Evolutionary conservation across 2,329 filamentous ascomycete species (phyloP), one percentile per base, ranked within the genome.

Genomic region (Talaromyces verruculosus): DNA sequence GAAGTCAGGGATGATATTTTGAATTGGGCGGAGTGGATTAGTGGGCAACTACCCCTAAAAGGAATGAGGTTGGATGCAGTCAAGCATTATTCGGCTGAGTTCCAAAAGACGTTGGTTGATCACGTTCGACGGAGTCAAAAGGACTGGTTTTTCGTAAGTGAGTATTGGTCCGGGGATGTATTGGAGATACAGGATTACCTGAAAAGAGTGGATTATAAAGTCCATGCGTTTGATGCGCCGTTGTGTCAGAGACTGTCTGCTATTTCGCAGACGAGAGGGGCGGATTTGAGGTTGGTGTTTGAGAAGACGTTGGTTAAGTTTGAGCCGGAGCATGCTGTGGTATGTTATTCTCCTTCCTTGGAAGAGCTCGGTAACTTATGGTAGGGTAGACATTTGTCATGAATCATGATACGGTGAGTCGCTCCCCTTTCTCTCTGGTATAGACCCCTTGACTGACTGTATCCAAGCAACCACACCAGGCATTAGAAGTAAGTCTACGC

Each of bases 1-100:
- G 89, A 90, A 69, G 89, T 91, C 10, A 81, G 83, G 39, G 75
- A 83, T 3, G 90, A 92, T 69, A 83, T 91, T 3, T 80, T 88
- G 63, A 81, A 83, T 61, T 92, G 89, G 90, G 87, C 87, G 1
- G 78, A 84, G 4, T 92, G 90, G 90, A 81, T 92, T 65, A 83
- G 84, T 0, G 78, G 84, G 5, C 81, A 88, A 67, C 73, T 91
- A 0, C 84, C 85, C 0, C 78, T 92, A 11, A 82, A 84, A 67
- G 89, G 89, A 0, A 88, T 92, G 74, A 83, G 90, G 19, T 84
- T 92, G 61, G 90, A 92, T 74, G 90, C 89, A 13, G 87, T 88
- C 35, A 90, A 91, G 77, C 90, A 92, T 76, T 91, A 88, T 76
- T 89, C 86, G 33, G 84, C 85, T 66, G 80, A 82, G n/a, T 92